These are phyloP conservation scores for Quercus cerris DNA, from an alignment of 306 rosid species.

Conservation along the genomic window DNA sequence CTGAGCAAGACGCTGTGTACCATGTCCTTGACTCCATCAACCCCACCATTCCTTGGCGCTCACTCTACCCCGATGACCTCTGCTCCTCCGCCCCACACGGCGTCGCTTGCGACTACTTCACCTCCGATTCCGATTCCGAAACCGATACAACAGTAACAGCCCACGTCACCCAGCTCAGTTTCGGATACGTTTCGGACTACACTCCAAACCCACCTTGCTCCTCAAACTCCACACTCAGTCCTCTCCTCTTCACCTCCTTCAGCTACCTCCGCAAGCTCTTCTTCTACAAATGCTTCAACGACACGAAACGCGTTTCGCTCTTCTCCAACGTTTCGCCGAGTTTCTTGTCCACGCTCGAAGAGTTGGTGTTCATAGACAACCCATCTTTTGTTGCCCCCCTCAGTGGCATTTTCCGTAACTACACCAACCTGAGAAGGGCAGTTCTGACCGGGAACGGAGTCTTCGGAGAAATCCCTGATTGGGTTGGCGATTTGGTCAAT, in stretches of 20 bases:
- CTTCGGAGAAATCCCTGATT: constrained; percentile 36
- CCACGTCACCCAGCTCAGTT: constrained; percentile 63
- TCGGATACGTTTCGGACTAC: constrained; percentile 71
- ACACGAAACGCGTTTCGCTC: constrained; percentile 14
- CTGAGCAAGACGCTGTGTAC: constrained; percentile 50
- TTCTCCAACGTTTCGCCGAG: constrained; percentile 14
- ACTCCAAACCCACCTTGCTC: constrained; percentile 73
- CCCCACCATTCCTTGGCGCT: constrained; percentile 62
- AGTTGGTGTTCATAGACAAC: constrained; percentile 68
- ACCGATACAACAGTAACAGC: constrained; percentile 7
- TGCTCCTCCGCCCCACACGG: constrained; percentile 73
- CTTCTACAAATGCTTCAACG: constrained; percentile 78
- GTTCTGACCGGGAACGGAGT: constrained; percentile 62
- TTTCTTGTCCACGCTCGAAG: constrained; percentile 39
- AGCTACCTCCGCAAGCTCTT: constrained; percentile 62
- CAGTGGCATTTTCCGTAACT: constrained; percentile 29
- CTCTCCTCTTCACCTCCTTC: constrained; percentile 58
- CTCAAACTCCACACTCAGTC: constrained; percentile 43
- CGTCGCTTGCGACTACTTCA: constrained; percentile 50
- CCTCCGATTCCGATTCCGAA: background rate
- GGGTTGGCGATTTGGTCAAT: constrained; percentile 12
- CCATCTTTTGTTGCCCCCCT: constrained; percentile 49
- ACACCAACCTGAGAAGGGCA: constrained; percentile 43
- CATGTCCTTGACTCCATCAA: constrained; percentile 56
- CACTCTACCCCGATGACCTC: constrained; percentile 57